Evolutionary conservation across 2,329 filamentous ascomycete species (phyloP).

Genomic region (Xylariales sp.): DNA sequence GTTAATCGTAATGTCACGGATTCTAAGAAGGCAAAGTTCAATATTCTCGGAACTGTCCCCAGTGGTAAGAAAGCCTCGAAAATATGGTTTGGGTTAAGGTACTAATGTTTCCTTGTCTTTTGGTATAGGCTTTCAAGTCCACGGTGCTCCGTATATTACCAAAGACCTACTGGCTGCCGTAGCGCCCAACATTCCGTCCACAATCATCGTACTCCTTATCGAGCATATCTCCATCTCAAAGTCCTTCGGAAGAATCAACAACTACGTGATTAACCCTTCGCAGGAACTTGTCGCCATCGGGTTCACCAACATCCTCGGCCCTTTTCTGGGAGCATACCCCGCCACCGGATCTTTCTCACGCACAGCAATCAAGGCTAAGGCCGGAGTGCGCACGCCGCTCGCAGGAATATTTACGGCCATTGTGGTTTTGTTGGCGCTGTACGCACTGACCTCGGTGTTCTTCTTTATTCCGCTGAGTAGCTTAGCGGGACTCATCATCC

Average conservation of each 20-base stretch:
- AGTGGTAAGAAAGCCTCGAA: constrained; percentile 43
- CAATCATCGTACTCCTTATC: constrained; percentile 66
- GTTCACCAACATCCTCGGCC: constrained; percentile 69
- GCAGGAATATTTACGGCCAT: constrained; percentile 80
- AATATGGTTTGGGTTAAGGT: background rate
- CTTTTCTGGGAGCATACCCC: constrained; percentile 68
- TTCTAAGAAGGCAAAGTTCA: constrained; percentile 51
- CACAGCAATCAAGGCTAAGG: constrained; percentile 92
- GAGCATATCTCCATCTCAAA: constrained; percentile 84
- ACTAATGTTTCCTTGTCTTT: background rate
- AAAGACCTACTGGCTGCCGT: constrained; percentile 58
- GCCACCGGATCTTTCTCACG: constrained; percentile 87
- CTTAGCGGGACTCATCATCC: constrained; percentile 81
- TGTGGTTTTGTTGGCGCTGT: constrained; percentile 79
- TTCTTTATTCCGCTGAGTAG: constrained; percentile 79
- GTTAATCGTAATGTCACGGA: constrained; percentile 57
- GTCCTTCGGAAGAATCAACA: constrained; percentile 74
- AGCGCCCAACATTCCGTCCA: constrained; percentile 43
- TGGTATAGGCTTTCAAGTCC: constrained; percentile 60
- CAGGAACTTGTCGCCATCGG: constrained; percentile 78
- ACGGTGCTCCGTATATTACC: constrained; percentile 61
- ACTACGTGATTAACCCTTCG: constrained; percentile 74
- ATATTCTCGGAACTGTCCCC: constrained; percentile 64
- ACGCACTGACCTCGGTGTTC: constrained; percentile 78
- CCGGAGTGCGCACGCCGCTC: constrained; percentile 81